Percentiles rank a stretch among this genome's conserved stretches.
phyloP scores from a whole-genome alignment of 2,329 filamentous ascomycete genomes.

The Rosellinia necatrix region DNA sequence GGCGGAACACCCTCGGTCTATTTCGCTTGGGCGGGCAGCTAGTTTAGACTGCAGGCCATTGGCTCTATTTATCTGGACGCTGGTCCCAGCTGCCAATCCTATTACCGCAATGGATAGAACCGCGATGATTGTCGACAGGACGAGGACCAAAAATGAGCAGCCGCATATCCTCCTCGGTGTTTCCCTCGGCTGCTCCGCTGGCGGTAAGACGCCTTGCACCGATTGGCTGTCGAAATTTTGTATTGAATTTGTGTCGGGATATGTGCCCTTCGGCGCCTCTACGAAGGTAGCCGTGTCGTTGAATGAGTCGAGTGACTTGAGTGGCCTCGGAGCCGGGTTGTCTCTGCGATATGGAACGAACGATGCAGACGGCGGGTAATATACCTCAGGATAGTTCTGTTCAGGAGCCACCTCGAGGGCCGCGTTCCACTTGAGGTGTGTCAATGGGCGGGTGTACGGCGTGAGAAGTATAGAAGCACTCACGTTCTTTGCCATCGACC shows the following conservation, averaged over 20 bases:
- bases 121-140: constrained; percentile 48
- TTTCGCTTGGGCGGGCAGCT: constrained; percentile 28
- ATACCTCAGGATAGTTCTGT: constrained; percentile 37
- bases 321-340: constrained; percentile 18
- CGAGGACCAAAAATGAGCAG: constrained; percentile 47
- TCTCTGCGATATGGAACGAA: constrained; percentile 22
- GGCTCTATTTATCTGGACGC: constrained; percentile 47
- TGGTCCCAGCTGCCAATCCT: constrained; percentile 51
- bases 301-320: constrained; percentile 28
- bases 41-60: constrained; percentile 44
- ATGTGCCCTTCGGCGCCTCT: constrained; percentile 22
- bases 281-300: constrained; percentile 25
- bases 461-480: constrained; percentile 15
- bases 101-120: constrained; percentile 48
- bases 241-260: constrained; percentile 18
- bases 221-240: constrained; percentile 31
- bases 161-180: constrained; percentile 40
- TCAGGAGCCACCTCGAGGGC: constrained; percentile 38
- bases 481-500: constrained; percentile 32
- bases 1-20: constrained; percentile 49
- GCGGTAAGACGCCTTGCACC: constrained; percentile 19
- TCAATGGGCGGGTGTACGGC: not conserved
- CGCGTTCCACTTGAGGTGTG: constrained; percentile 36
- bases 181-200: constrained; percentile 22
- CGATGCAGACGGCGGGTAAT: constrained; percentile 36